Conservation (phyloP, 2,329 filamentous ascomycete species). For the Calonectria ilicicola region DNA sequence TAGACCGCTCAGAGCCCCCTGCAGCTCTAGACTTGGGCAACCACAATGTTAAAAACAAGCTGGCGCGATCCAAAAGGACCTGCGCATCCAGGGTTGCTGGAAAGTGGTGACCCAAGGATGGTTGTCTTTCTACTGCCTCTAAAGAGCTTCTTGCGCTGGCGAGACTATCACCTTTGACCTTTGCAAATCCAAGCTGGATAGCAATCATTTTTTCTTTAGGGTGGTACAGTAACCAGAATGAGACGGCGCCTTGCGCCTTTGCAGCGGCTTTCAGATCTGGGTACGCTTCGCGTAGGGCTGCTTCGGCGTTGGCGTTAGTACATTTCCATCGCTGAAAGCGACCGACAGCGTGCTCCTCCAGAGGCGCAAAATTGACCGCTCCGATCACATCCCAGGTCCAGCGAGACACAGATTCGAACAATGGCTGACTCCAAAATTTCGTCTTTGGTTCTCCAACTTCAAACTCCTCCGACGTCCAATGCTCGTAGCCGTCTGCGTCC, state of each 20-base stretch:
- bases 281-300: conserved; percentile 32
- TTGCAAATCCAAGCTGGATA: conserved; percentile 29
- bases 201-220: conserved; percentile 32
- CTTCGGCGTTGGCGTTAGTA: conserved; percentile 15
- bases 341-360: conserved; percentile 23
- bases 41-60: conserved; percentile 31
- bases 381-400: conserved; percentile 36
- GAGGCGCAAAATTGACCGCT: conserved; percentile 28
- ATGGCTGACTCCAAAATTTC: conserved; percentile 35
- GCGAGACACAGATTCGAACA: conserved; percentile 27
- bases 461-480: conserved; percentile 38
- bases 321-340: conserved; percentile 38
- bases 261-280: conserved; percentile 31
- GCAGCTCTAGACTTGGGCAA: conserved; percentile 14
- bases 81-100: conserved; percentile 23
- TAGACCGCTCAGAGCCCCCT: background rate
- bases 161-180: background rate
- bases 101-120: conserved; percentile 20
- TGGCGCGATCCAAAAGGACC: conserved; percentile 22
- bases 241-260: conserved; percentile 21
- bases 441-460: conserved; percentile 35
- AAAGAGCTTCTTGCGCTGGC: conserved; percentile 10
- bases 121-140: background rate
- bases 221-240: conserved; percentile 33
- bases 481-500: conserved; percentile 22